These are phyloP conservation scores for Coemansia sp. DNA, from an alignment of 192 early-diverging fungal species.

Conservation along the genomic window DNA sequence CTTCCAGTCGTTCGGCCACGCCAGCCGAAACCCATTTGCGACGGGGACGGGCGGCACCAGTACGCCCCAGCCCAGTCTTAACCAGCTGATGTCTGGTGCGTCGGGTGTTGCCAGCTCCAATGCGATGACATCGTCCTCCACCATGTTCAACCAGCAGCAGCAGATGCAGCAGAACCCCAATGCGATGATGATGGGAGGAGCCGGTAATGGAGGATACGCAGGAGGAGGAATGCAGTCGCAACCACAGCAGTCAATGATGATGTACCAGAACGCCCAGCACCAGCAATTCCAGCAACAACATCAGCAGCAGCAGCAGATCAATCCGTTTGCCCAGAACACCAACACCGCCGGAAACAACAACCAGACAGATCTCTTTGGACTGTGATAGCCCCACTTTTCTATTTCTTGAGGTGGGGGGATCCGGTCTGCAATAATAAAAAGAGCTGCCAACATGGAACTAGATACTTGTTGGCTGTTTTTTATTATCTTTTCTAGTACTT, in stretches of 20 bases:
- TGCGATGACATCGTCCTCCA: slow-evolving; percentile 2
- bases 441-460: no score
- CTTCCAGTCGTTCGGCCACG: slow-evolving; percentile 47
- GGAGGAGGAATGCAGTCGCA: slow-evolving; percentile 12
- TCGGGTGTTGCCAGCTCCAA: slow-evolving; percentile 4
- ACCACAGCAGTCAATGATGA: slow-evolving; percentile 15
- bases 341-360: slow-evolving; percentile 12
- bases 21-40: slow-evolving; percentile 54
- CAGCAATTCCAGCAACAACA: slow-evolving; percentile 10
- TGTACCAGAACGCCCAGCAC: slow-evolving; percentile 22
- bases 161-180: slow-evolving; percentile 13
- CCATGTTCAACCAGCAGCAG: slow-evolving; percentile 34
- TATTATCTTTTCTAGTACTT: slow-evolving; percentile 1
- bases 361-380: slow-evolving; percentile 45
- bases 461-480: not conserved
- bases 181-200: slow-evolving; percentile 7
- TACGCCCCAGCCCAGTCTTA: slow-evolving; percentile 35
- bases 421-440: not conserved
- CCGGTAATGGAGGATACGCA: slow-evolving; percentile 2
- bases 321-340: slow-evolving; percentile 40
- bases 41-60: slow-evolving; percentile 1
- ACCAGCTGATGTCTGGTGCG: slow-evolving; percentile 44
- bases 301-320: slow-evolving; percentile 38
- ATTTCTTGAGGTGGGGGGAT: not conserved
- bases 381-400: slow-evolving; percentile 7